Conservation (phyloP, 352 stramenopile species). For the Globisporangium nunn region DNA sequence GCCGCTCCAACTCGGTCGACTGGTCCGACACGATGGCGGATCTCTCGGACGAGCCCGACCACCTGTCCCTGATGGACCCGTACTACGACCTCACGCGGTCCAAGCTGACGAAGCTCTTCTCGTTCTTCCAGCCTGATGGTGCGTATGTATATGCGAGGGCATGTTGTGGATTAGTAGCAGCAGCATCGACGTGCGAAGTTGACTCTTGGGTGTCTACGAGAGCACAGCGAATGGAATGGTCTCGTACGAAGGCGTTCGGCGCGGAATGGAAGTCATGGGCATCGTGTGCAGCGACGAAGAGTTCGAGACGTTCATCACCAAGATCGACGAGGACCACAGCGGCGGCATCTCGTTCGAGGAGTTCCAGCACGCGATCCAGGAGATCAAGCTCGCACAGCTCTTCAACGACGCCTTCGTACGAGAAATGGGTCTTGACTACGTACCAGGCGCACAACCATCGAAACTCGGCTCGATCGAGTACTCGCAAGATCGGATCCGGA, state of each 20-base stretch:
- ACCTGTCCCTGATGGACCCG: slow-evolving; percentile 68
- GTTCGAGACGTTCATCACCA: slow-evolving; percentile 64
- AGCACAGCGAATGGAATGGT: slow-evolving; percentile 34
- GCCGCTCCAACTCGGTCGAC: slow-evolving; percentile 46
- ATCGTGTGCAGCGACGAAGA: slow-evolving; percentile 61
- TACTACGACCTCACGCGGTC: slow-evolving; percentile 79
- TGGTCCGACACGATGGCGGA: slow-evolving; percentile 53
- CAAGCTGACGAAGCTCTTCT: slow-evolving; percentile 67
- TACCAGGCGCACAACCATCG: slow-evolving; percentile 7
- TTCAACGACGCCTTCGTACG: slow-evolving; percentile 57
- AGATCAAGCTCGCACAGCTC: slow-evolving; percentile 85
- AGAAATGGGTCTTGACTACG: slow-evolving; percentile 22
- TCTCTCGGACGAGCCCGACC: slow-evolving; percentile 33
- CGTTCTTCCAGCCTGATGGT: slow-evolving; percentile 57
- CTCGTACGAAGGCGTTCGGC: slow-evolving; percentile 68
- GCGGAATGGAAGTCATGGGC: slow-evolving; percentile 64
- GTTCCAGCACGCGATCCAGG: slow-evolving; percentile 83
- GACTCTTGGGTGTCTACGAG: too few relatives aligned
- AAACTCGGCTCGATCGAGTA: slow-evolving; percentile 71
- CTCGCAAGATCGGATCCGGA: slow-evolving; percentile 64
- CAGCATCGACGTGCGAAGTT: too few relatives aligned
- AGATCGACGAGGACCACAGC: slow-evolving; percentile 78
- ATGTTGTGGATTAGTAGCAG: background rate
- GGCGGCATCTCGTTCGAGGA: slow-evolving; percentile 81
- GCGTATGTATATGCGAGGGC: slow-evolving; percentile 14